Percentiles rank a stretch among this genome's conserved stretches.
phyloP scores from a whole-genome alignment of 352 stramenopile species.

The Pythium brassicae region DNA sequence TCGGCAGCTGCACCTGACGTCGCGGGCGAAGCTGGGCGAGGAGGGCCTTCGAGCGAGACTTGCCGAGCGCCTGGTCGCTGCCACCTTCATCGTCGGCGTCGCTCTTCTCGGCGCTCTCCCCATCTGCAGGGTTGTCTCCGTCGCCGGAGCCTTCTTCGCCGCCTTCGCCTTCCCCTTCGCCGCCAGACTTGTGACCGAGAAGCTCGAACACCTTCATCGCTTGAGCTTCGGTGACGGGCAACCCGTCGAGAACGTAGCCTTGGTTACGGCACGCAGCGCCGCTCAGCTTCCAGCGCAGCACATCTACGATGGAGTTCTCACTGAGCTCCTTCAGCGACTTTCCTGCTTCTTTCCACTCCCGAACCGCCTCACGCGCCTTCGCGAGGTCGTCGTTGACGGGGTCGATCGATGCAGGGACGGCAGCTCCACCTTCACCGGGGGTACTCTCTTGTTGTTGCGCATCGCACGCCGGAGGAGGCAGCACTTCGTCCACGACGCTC shows the following conservation, averaged over 20 bases:
- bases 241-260: slow-evolving; percentile 76
- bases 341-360: slow-evolving; percentile 21
- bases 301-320: slow-evolving; percentile 27
- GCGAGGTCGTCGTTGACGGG: slow-evolving; percentile 27
- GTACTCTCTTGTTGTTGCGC: slow-evolving; percentile 17
- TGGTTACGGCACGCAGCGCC: slow-evolving; percentile 65
- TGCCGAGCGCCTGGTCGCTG: slow-evolving; percentile 12
- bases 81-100: slow-evolving; percentile 13
- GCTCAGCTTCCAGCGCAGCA: slow-evolving; percentile 69
- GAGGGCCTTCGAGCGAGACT: slow-evolving; percentile 36
- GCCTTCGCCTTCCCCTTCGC: slow-evolving; percentile 11
- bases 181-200: slow-evolving; percentile 5
- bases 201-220: slow-evolving; percentile 42
- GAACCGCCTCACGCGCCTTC: slow-evolving; percentile 34
- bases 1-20: slow-evolving; percentile 42
- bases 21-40: slow-evolving; percentile 36
- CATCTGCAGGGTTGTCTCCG: slow-evolving; percentile 12
- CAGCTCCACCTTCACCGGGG: slow-evolving; percentile 2
- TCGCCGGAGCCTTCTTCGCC: slow-evolving; percentile 12
- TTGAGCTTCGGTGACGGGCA: slow-evolving; percentile 43
- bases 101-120: slow-evolving; percentile 3
- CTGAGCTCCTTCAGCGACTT: slow-evolving; percentile 26
- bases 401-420: slow-evolving; percentile 3
- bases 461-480: slow-evolving; percentile 18
- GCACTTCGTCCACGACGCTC: slow-evolving; percentile 35